Percentiles rank a stretch among this genome's conserved stretches.
Evolutionary conservation across 2,329 filamentous ascomycete genomes (phyloP).

Genomic region (Paraconiothyrium sp.): DNA sequence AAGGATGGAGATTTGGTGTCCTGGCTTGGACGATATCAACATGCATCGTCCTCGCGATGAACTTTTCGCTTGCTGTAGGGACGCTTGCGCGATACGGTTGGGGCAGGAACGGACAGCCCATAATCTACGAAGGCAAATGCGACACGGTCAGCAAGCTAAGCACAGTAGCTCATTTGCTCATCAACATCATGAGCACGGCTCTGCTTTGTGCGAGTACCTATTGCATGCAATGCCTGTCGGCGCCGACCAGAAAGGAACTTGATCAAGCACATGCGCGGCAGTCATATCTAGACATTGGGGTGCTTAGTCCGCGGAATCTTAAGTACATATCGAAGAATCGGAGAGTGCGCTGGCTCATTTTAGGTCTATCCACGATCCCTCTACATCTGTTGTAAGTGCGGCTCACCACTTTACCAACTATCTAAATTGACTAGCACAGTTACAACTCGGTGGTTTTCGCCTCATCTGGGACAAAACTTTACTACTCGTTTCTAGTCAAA

Average conservation of each 20-base stretch:
- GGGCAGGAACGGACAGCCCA: not conserved
- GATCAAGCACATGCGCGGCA: conserved; percentile 2
- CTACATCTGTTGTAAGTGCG: conserved; percentile 10
- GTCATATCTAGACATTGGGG: conserved; percentile 5
- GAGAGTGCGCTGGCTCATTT: not conserved
- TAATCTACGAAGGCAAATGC: conserved; percentile 5
- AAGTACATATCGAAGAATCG: not conserved
- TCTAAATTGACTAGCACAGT: not conserved
- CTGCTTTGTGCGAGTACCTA: conserved; percentile 4
- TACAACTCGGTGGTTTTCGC: conserved; percentile 6
- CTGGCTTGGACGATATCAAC: not conserved
- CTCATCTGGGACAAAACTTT: not conserved
- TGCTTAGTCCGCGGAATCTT: not conserved
- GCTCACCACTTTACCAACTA: too few species aligned
- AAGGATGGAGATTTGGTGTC: not conserved
- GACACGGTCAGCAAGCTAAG: not conserved
- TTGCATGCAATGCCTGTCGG: conserved; percentile 9
- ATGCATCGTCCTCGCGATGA: not conserved
- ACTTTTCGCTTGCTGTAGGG: not conserved
- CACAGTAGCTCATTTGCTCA: conserved; percentile 1
- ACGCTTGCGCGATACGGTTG: not conserved
- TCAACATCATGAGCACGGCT: conserved; percentile 3
- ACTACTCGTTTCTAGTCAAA: not conserved
- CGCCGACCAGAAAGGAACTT: conserved; percentile 5
- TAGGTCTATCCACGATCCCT: not conserved